Evolutionary conservation across 805 yeast species (phyloP).

Genomic region (Metschnikowia sp.): DNA sequence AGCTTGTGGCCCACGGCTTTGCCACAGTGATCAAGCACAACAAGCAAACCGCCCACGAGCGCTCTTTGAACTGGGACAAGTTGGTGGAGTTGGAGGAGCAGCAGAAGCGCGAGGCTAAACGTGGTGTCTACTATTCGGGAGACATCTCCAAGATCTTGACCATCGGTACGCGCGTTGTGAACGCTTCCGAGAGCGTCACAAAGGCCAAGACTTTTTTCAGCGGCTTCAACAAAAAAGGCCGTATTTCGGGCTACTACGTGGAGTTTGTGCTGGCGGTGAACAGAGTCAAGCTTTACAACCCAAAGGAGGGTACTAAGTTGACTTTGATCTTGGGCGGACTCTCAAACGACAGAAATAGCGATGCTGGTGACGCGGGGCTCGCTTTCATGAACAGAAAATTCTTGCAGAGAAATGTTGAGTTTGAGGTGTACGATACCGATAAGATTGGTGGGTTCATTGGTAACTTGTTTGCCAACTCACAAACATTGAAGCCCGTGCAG

Average conservation of each 20-base stretch:
- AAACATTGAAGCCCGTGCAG: conserved; percentile 52
- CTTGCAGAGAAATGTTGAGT: conserved; percentile 69
- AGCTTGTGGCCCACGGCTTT: conserved; percentile 60
- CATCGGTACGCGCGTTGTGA: conserved; percentile 60
- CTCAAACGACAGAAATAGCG: conserved; percentile 37
- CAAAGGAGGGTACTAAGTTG: conserved; percentile 67
- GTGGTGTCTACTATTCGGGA: conserved; percentile 58
- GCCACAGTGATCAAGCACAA: conserved; percentile 79
- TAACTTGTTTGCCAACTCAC: conserved; percentile 52
- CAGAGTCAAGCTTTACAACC: conserved; percentile 62
- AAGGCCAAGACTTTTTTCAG: conserved; percentile 74
- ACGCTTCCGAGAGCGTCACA: conserved; percentile 71
- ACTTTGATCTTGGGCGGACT: conserved; percentile 77
- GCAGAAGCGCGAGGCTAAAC: conserved; percentile 49
- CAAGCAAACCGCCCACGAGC: conserved; percentile 62
- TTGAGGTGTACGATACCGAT: conserved; percentile 68
- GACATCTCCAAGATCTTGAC: conserved; percentile 47
- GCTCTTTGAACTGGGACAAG: conserved; percentile 75
- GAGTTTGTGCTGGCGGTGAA: conserved; percentile 70
- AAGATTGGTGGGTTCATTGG: conserved; percentile 82
- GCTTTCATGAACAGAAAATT: conserved; percentile 51
- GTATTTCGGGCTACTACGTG: conserved; percentile 60
- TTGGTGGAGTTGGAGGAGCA: conserved; percentile 65
- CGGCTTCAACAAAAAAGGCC: conserved; percentile 62
- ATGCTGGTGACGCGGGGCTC: conserved; percentile 47